Base-by-base conservation (phyloP, 257 asterid genomes). In the Apocynum venetum region DNA sequence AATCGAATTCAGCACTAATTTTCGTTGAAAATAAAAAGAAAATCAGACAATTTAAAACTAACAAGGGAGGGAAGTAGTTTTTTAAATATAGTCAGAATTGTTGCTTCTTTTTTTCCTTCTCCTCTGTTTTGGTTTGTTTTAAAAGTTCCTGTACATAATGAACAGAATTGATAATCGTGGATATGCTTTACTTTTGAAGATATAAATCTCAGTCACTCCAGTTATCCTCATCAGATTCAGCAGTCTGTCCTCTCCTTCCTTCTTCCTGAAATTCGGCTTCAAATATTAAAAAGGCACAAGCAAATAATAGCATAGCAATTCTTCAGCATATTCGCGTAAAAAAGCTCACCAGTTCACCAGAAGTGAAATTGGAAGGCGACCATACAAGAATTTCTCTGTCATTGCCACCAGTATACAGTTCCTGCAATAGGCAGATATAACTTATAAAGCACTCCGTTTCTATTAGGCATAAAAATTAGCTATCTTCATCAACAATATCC, bases 301-400 rank as follows among this genome's bases (percentile, higher is more conserved):
- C n/a, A 43, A 46, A 13, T 15, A 38, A 35, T n/a, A 20, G 20
- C 2, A 55, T 55, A 74, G 38, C 51, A 78, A 73, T 51, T 61
- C 25, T 53, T 52, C 35, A 35, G 57, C 15, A 52, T 38, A 76
- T 48, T 15, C 36, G 0, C 31, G 3, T 10, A 36, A 36, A 15
- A 72, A 44, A 31, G 15, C 60, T 5, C 87, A 94, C 98, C 90
- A 79, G 77, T 83, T 92, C 97, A 74, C 67, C 88, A 44, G 85
- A 71, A 64, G 76, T 74, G 48, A 53, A 64, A 61, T 81, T 87
- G 77, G 92, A 71, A 25, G 98, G 97, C 72, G 98, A 89, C 98
- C 98, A 94, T 14, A 89, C 97, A 51, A 94, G 97, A 76, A 94
- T 92, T 83, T 92, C 91, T 80, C 97, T 79, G 78, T 92, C 98